Evolutionary conservation across 106 monocot genomes (phyloP).

Genomic region (Apostasia shenzhenica): DNA sequence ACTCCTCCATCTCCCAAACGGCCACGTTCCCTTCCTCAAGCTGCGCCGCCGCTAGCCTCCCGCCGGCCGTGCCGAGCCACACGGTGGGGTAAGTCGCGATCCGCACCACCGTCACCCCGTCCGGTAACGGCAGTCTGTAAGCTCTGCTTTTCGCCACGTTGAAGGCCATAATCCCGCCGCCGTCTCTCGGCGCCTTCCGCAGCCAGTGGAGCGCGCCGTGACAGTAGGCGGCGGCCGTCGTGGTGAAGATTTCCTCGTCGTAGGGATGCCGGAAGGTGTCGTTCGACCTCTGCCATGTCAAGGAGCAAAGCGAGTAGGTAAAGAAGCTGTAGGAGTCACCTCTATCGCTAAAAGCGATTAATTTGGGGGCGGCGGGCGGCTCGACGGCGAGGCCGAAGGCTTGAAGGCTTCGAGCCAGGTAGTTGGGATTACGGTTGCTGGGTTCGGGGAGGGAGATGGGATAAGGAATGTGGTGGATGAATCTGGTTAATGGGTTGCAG

Average conservation of each 20-base stretch:
- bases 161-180: not conserved
- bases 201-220: conserved; percentile 9
- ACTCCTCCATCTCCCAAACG: conserved; percentile 8
- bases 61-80: not conserved
- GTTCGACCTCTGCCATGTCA: not conserved
- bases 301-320: not conserved
- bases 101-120: not conserved
- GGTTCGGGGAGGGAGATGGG: no score
- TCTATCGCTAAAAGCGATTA: conserved; percentile 1
- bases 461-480: not conserved
- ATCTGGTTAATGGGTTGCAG: conserved; percentile 6
- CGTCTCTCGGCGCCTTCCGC: not conserved
- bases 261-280: not conserved
- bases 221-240: not conserved
- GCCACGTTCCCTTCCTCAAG: not conserved
- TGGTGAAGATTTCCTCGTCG: not conserved
- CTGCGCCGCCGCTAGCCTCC: conserved; percentile 6
- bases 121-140: not conserved
- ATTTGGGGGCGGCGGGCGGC: not conserved
- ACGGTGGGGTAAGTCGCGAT: conserved; percentile 6
- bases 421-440: no score
- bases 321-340: not conserved
- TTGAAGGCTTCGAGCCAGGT: no score
- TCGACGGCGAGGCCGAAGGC: conserved; percentile 7
- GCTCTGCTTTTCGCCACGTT: not conserved